Base-by-base conservation (phyloP, 2,329 filamentous ascomycete genomes). In the Amauroascus verrucosus region DNA sequence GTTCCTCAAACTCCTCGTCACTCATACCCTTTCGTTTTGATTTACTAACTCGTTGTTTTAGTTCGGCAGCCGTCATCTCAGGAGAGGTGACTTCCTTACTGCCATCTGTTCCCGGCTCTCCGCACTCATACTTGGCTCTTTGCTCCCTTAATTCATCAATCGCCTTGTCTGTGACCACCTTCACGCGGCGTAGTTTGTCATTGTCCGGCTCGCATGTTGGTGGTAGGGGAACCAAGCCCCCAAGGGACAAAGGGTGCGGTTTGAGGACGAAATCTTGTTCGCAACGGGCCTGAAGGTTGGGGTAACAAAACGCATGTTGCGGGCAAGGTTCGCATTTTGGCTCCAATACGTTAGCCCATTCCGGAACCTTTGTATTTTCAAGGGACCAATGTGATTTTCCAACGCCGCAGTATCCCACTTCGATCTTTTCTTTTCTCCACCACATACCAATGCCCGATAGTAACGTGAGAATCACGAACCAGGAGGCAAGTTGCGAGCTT, bases 121-220 rank as follows among this genome's bases (percentile, higher is more conserved):
- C 88, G 63, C 93, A 98, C 72, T 98, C 93, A 63, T 83, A 96
- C 63, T 89, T 84, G 53, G 93, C 93, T 55, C 88, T 83, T 38
- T 87, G 83, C 60, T 95, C 82, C 51, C 93, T 81, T 47, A 98
- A 78, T 62, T 90, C 85, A 62, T 95, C 88, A 3, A 97, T 79
- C 1, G 87, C 89, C 67, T 84, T 86, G 65, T 97, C 85, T 6
- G 90, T 88, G 14, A 98, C 88, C 18, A 84, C 81, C 63, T 91
- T 88, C 47, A 97, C 85, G 16, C 86, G 85, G 37, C 88, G 82
- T 6, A 85, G 88, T 68, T 95, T 96, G 63, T 94, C 88, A 56
- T 89, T 89, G 68, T 98, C 94, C 0, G 93, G 86, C 70, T 96
- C 91, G 68, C 93, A 98, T 3, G 88, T 90, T 1, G 94, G 91